Evolutionary conservation across 345 rosid genomes (phyloP).

Genomic region (Camelina neglecta): DNA sequence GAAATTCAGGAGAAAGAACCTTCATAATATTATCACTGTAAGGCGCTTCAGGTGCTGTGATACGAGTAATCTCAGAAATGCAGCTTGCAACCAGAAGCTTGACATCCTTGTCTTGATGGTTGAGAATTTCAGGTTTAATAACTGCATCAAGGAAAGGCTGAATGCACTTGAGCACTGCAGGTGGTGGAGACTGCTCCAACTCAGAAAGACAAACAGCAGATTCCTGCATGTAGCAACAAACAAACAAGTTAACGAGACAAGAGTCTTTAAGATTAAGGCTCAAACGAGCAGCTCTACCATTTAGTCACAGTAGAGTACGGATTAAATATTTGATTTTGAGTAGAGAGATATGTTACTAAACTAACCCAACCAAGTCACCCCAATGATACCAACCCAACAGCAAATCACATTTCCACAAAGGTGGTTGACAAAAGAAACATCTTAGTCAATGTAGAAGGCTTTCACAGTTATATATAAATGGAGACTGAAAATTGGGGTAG

Average conservation of each 20-base stretch:
- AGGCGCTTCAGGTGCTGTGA: constrained; percentile 99
- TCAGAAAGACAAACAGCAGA: constrained; percentile 80
- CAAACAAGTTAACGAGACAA: constrained; percentile 17
- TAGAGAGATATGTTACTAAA: constrained; percentile 7
- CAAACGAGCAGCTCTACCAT: constrained; percentile 1
- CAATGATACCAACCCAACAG: constrained; percentile 29
- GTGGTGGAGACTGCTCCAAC: constrained; percentile 83
- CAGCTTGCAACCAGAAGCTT: constrained; percentile 98
- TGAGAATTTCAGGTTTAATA: constrained; percentile 78
- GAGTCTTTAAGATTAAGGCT: constrained; percentile 3
- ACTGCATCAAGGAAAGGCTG: constrained; percentile 82
- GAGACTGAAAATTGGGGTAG: not conserved
- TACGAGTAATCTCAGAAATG: constrained; percentile 91
- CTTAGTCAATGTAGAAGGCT: constrained; percentile 5
- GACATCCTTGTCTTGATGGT: constrained; percentile 92
- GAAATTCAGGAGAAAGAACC: constrained; percentile 52
- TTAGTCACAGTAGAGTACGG: not conserved
- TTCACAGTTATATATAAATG: not conserved
- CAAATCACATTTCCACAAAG: constrained; percentile 29
- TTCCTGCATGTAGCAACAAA: constrained; percentile 66
- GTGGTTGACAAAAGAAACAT: constrained; percentile 15
- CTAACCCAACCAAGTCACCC: constrained; percentile 21
- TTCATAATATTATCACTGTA: constrained; percentile 79
- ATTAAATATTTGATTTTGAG: constrained; percentile 3
- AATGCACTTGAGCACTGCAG: constrained; percentile 69